These are phyloP conservation scores for Breynia disticha DNA, from an alignment of 441 rosid genomes.

Conservation along the genomic window DNA sequence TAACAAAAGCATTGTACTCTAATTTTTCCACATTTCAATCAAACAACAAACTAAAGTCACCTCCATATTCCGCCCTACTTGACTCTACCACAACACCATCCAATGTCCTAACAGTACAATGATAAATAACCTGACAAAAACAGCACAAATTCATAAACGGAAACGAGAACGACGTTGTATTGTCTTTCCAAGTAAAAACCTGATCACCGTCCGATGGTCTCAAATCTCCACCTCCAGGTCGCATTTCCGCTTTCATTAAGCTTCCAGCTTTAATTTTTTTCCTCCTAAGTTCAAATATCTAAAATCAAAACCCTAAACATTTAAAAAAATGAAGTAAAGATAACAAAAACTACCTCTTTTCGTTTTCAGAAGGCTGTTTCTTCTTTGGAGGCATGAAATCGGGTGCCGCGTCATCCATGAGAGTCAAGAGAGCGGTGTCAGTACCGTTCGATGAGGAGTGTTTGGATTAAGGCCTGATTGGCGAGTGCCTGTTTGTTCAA, in stretches of 20 bases:
- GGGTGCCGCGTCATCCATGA: slow-evolving; percentile 25
- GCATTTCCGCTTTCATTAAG: slow-evolving; percentile 82
- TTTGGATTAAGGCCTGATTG: background rate
- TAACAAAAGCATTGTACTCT: background rate
- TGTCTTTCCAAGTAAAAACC: slow-evolving; percentile 26
- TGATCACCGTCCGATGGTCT: slow-evolving; percentile 90
- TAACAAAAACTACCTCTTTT: slow-evolving; percentile 32
- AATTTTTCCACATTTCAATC: too few species aligned
- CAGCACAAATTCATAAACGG: background rate
- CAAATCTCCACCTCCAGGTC: slow-evolving; percentile 88
- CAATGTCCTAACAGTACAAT: slow-evolving; percentile 74
- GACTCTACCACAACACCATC: slow-evolving; percentile 84
- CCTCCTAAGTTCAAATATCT: slow-evolving; percentile 39
- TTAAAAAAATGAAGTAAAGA: slow-evolving; percentile 1
- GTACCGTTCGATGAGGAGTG: too few species aligned
- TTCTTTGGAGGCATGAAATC: slow-evolving; percentile 32
- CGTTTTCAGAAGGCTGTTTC: slow-evolving; percentile 55
- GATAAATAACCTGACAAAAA: slow-evolving; percentile 56
- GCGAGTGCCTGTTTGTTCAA: background rate
- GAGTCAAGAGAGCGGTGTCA: slow-evolving; percentile 28
- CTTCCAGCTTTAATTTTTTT: slow-evolving; percentile 81
- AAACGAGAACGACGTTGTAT: background rate
- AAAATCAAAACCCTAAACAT: background rate
- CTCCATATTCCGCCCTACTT: slow-evolving; percentile 68
- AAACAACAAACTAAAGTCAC: slow-evolving; percentile 27